A percentile compares a stretch with the other conserved stretches of the same genome.
Evolutionary conservation across 176 grass and related monocot species (phyloP).

Genomic region (Aegilops tauschii): DNA sequence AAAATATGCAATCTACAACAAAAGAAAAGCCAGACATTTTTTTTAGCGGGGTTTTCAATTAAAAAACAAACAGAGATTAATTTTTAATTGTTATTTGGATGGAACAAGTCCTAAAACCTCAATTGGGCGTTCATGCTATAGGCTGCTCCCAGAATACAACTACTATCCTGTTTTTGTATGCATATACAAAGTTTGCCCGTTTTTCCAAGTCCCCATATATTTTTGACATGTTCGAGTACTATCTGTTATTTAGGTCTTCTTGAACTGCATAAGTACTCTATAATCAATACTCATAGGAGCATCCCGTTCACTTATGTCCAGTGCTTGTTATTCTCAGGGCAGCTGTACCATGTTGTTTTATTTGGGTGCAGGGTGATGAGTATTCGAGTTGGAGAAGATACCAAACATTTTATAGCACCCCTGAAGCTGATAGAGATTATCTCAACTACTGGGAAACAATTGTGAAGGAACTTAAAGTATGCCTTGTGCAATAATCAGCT

Average conservation of each 20-base stretch:
- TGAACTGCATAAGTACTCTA: neutral
- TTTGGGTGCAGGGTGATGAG: neutral
- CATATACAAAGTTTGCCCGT: too few species aligned
- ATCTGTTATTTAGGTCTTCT: too few species aligned
- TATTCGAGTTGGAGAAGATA: neutral
- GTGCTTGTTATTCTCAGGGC: neutral
- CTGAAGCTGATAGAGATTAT: slow-evolving; percentile 9
- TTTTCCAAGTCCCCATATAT: too few species aligned
- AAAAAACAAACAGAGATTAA: neutral
- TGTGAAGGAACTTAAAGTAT: neutral
- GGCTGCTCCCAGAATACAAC: too few species aligned
- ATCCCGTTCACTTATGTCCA: neutral
- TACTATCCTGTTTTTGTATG: too few species aligned
- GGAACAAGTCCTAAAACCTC: too few species aligned
- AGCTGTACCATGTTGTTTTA: neutral
- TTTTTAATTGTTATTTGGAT: neutral
- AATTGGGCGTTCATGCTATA: too few species aligned
- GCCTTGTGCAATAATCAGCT: neutral
- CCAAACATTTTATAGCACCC: neutral
- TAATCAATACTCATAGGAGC: neutral
- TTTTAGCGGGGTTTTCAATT: neutral
- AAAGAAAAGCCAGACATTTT: neutral
- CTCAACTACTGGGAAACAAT: slow-evolving; percentile 11
- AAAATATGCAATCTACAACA: neutral
- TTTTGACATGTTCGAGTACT: too few species aligned